Percentiles rank a stretch among this genome's conserved stretches.
These are phyloP conservation scores for Calonectria montana DNA, from an alignment of 2,329 filamentous ascomycete genomes.

Conservation along the genomic window DNA sequence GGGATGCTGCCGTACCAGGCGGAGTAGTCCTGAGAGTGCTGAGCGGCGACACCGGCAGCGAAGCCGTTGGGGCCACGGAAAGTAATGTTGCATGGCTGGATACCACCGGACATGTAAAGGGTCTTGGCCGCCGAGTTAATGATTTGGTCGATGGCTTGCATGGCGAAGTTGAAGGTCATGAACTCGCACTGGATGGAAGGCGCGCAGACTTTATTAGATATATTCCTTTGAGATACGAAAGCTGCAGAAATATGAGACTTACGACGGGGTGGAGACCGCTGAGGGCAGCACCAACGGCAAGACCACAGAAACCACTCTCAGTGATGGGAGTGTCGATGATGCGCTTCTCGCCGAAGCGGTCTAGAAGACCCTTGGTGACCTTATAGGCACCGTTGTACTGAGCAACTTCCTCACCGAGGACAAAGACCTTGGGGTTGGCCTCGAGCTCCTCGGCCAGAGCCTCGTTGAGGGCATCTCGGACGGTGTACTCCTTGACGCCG, in stretches of 20 bases:
- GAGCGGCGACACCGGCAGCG: conserved; percentile 91
- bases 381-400: conserved; percentile 99
- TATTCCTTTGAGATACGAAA: neutral
- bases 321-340: conserved; percentile 99
- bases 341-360: conserved; percentile 96
- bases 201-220: conserved; percentile 22
- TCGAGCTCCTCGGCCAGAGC: conserved; percentile 98
- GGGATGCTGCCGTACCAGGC: conserved; percentile 99
- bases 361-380: conserved; percentile 96
- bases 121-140: conserved; percentile 99
- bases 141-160: conserved; percentile 99
- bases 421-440: conserved; percentile 92
- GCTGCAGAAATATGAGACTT: conserved; percentile 55
- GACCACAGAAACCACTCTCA: conserved; percentile 93
- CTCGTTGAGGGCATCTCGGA: conserved; percentile 97
- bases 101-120: conserved; percentile 99
- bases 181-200: conserved; percentile 83
- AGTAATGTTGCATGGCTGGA: conserved; percentile 99
- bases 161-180: conserved; percentile 99
- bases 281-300: conserved; percentile 93
- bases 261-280: conserved; percentile 94
- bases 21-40: conserved; percentile 99
- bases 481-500: conserved; percentile 91
- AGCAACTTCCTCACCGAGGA: conserved; percentile 97
- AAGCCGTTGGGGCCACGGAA: conserved; percentile 99